Base-by-base conservation (phyloP, 2,329 filamentous ascomycete genomes). In the Neurospora sp. region DNA sequence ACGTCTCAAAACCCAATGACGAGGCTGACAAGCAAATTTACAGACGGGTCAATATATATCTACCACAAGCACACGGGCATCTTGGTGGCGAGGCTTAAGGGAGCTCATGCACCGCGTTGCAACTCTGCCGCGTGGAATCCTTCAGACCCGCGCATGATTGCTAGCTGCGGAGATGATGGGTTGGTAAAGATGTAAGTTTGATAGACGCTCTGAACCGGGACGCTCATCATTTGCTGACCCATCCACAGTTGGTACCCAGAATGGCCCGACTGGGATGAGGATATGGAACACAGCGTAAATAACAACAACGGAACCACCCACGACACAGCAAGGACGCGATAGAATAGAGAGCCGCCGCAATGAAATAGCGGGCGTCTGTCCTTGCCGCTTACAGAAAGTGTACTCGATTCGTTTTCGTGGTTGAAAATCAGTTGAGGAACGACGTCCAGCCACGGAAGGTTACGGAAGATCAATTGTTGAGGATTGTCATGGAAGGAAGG, bases 121-220 rank as follows among this genome's bases (percentile, higher is more conserved):
- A 98, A 97, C 78, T 88, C 93, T 8, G 91, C 96, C 43, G 86
- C 91, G 28, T 99, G 96, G 95, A 96, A 95, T 76, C 94, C 96
- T 1, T 85, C 82, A 11, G 88, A 97, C 77, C 89, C 93, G 0
- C 88, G 87, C 72, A 90, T 97, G 83, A 93, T 97, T 80, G 96
- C 93, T 17, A 95, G 93, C 13, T 95, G 92, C 71, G 94, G 95
- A 19, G 96, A 99, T 78, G 96, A 98, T 77, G 85, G 86, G 69
- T 89, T 87, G 78, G 90, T 98, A 73, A 90, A 91, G 81, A 93
- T 99, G 91, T 97, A 84, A 84, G 91, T 83, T 17, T 58, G 28
- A 62, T 15, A 15, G 3, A 8, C 23, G 28, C 23, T 36, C 23
- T 36, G 7, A 36, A 62, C 28, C 23, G 10, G 11, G 11, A 62